Evolutionary conservation across 495 filamentous ascomycete species (phyloP).

Genomic region (Talaromyces proteolyticus): DNA sequence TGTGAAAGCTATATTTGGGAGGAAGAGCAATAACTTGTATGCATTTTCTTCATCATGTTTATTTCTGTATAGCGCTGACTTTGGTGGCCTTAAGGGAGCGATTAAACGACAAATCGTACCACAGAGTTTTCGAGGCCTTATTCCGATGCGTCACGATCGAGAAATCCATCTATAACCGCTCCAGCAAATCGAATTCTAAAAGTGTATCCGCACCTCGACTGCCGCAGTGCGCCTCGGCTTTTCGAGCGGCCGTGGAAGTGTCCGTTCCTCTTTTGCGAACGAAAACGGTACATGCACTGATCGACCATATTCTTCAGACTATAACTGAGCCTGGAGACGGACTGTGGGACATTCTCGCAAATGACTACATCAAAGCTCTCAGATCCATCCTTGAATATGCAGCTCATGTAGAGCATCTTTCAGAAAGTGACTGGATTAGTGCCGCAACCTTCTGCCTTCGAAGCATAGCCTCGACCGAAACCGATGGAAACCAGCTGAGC

Average conservation of each 20-base stretch:
- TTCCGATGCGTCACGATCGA: slow-evolving; percentile 66
- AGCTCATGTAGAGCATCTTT: slow-evolving; percentile 74
- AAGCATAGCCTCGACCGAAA: slow-evolving; percentile 15
- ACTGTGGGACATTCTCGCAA: slow-evolving; percentile 63
- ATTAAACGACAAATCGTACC: slow-evolving; percentile 70
- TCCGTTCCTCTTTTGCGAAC: slow-evolving; percentile 61
- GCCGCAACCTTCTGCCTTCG: slow-evolving; percentile 59
- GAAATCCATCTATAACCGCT: slow-evolving; percentile 54
- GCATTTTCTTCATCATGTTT: too few relatives aligned
- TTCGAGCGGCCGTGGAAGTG: slow-evolving; percentile 64
- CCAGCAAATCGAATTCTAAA: slow-evolving; percentile 41
- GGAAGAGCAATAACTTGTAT: slow-evolving; percentile 51
- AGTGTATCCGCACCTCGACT: slow-evolving; percentile 51
- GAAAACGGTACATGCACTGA: slow-evolving; percentile 70
- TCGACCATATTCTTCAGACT: slow-evolving; percentile 76
- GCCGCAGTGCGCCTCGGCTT: slow-evolving; percentile 60
- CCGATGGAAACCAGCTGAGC: slow-evolving; percentile 22
- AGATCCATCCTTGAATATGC: slow-evolving; percentile 60
- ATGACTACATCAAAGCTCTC: slow-evolving; percentile 76
- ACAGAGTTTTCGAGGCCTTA: slow-evolving; percentile 74
- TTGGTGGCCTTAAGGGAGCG: slow-evolving; percentile 36
- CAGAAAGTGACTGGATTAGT: slow-evolving; percentile 59
- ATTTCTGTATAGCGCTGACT: too few relatives aligned
- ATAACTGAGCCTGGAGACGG: slow-evolving; percentile 54
- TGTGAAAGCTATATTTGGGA: slow-evolving; percentile 58